phyloP scores from a whole-genome alignment of 441 rosid genomes.

The Mallotus repandus region DNA sequence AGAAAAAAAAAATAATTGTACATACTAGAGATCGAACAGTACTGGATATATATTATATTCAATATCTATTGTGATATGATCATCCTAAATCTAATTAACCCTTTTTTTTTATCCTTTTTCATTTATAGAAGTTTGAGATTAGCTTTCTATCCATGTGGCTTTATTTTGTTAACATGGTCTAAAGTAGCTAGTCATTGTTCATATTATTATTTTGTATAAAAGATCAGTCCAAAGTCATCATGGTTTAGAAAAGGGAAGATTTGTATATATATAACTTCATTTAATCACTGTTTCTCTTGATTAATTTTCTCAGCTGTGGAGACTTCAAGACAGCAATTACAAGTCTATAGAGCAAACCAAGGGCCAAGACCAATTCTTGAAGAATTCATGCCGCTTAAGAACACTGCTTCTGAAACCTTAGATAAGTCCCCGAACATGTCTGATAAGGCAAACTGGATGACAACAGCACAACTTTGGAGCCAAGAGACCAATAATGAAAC shows the following conservation, averaged over 20 bases:
- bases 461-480: conserved; percentile 93
- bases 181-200: conserved; percentile 4
- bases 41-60: conserved; percentile 20
- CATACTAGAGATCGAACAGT: not conserved
- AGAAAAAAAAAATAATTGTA: conserved; percentile 16
- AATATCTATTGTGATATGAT: not conserved
- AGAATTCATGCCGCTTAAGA: conserved; percentile 93
- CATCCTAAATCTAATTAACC: conserved; percentile 20
- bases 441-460: conserved; percentile 88
- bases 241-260: not conserved
- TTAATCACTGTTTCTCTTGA: conserved; percentile 1
- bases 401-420: conserved; percentile 35
- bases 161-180: conserved; percentile 36
- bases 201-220: not conserved
- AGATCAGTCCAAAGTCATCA: conserved; percentile 2
- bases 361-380: conserved; percentile 69
- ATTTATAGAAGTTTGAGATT: conserved; percentile 57
- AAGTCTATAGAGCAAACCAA: conserved; percentile 59
- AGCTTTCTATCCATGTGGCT: conserved; percentile 35
- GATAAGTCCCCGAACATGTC: conserved; percentile 42
- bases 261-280: not conserved
- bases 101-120: conserved; percentile 33
- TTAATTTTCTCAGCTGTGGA: conserved; percentile 62
- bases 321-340: conserved; percentile 77
- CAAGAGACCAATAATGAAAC: conserved; percentile 40